phyloP scores from a whole-genome alignment of 1,284 basidiomycete species.

The Anthracocystis panici-leucophaei region DNA sequence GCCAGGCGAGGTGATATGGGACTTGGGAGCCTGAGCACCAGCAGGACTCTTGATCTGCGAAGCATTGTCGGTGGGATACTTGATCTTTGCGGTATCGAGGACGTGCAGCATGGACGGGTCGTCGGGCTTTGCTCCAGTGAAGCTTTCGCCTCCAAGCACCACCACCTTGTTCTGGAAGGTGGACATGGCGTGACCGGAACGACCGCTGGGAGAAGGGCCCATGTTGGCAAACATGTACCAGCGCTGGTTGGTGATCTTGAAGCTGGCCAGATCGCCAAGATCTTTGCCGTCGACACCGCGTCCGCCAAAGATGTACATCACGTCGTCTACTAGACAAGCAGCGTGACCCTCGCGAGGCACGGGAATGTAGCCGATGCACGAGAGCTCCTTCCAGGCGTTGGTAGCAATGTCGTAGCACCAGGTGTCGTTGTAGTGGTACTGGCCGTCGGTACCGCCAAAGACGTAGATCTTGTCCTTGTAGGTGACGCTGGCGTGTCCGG shows the following conservation, averaged over 20 bases:
- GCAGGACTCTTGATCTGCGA: constrained; percentile 41
- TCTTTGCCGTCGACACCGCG: constrained; percentile 97
- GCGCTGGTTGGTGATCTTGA: constrained; percentile 82
- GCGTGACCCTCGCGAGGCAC: constrained; percentile 96
- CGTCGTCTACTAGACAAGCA: constrained; percentile 94
- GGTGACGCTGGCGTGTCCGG: constrained; percentile 91
- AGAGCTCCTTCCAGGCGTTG: constrained; percentile 88
- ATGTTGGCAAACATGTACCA: constrained; percentile 99
- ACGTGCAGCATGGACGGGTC: constrained; percentile 88
- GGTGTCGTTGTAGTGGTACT: constrained; percentile 99
- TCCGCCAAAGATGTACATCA: constrained; percentile 97
- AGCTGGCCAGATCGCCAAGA: constrained; percentile 91
- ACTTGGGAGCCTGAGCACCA: constrained; percentile 33
- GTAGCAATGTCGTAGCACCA: constrained; percentile 93
- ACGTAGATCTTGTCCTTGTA: constrained; percentile 84
- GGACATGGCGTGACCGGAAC: constrained; percentile 95
- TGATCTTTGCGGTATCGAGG: constrained; percentile 68
- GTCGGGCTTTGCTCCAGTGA: constrained; percentile 77
- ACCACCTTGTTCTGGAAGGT: constrained; percentile 87
- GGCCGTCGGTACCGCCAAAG: constrained; percentile 97
- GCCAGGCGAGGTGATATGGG: constrained; percentile 28
- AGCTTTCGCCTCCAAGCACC: constrained; percentile 93
- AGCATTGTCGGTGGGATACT: constrained; percentile 66
- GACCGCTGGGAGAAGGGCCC: constrained; percentile 90
- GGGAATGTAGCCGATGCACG: constrained; percentile 97